Conservation (phyloP, 192 early-diverging fungal genomes). For the Podila horticola region DNA sequence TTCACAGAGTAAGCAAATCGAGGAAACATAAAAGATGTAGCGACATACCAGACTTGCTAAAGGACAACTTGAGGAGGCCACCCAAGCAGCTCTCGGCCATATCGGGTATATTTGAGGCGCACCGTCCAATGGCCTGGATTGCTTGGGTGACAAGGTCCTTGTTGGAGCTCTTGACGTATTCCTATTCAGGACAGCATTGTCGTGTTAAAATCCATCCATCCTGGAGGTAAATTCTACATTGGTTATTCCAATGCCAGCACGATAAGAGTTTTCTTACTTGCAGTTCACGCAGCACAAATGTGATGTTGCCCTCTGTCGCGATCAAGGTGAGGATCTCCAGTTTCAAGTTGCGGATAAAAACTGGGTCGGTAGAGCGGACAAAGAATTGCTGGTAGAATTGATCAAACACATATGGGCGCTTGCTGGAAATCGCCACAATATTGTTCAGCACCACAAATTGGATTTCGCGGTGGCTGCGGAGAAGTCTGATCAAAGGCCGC, state of each 20-base stretch:
- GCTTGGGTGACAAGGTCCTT: slow-evolving; percentile 71
- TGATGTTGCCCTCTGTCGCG: slow-evolving; percentile 74
- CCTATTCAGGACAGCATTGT: slow-evolving; percentile 32
- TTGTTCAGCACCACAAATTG: slow-evolving; percentile 82
- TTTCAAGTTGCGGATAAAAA: slow-evolving; percentile 83
- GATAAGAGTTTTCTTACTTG: slow-evolving; percentile 55
- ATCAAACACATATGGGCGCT: slow-evolving; percentile 75
- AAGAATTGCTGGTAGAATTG: slow-evolving; percentile 84
- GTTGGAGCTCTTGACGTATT: slow-evolving; percentile 76
- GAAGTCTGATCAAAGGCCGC: slow-evolving; percentile 80
- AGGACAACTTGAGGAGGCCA: slow-evolving; percentile 65
- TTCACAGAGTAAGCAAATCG: background rate
- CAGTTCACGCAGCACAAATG: slow-evolving; percentile 77
- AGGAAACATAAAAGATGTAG: slow-evolving; percentile 7
- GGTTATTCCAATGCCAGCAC: background rate
- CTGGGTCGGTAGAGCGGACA: slow-evolving; percentile 79
- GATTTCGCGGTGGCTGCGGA: slow-evolving; percentile 79
- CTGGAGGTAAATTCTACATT: no score
- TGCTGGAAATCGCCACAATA: slow-evolving; percentile 77
- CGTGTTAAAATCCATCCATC: no score
- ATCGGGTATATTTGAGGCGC: slow-evolving; percentile 66
- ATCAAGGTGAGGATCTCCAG: slow-evolving; percentile 83
- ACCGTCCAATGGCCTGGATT: slow-evolving; percentile 70
- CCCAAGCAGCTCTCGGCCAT: slow-evolving; percentile 63
- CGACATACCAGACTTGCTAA: slow-evolving; percentile 66